phyloP scores from a whole-genome alignment of 192 early-diverging fungal genomes.

The Haplosporangium gracile region DNA sequence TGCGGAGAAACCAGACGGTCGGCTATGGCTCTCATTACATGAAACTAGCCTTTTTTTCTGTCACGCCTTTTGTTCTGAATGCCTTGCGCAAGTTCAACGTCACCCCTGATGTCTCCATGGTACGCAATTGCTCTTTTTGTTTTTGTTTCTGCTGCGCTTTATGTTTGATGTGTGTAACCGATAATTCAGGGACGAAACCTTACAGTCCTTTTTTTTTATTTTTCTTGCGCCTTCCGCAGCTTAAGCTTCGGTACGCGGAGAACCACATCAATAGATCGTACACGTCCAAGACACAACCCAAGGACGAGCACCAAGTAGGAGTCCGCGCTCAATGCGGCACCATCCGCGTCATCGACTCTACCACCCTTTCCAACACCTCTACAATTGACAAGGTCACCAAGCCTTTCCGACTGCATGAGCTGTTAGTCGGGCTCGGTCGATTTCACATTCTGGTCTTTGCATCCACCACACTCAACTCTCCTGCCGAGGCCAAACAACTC shows the following conservation, averaged over 20 bases:
- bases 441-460: slow-evolving; percentile 43
- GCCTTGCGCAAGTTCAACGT: background rate
- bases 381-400: background rate
- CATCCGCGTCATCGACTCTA: background rate
- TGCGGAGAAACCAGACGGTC: background rate
- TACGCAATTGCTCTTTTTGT: background rate
- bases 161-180: background rate
- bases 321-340: slow-evolving; percentile 21
- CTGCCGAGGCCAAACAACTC: slow-evolving; percentile 16
- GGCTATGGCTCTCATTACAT: background rate
- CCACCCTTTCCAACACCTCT: background rate
- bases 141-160: background rate
- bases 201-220: background rate
- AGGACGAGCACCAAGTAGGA: slow-evolving; percentile 16
- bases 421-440: slow-evolving; percentile 15
- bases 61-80: background rate
- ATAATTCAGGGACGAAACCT: background rate
- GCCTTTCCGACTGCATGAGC: slow-evolving; percentile 9
- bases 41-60: background rate
- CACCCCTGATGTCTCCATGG: slow-evolving; percentile 26
- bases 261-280: slow-evolving; percentile 18
- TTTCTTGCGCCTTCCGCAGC: background rate
- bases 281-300: background rate
- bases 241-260: slow-evolving; percentile 21
- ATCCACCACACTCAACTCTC: slow-evolving; percentile 9